phyloP scores from a whole-genome alignment of 768 basidiomycete species.

The Termitomyces bulborhizus region DNA sequence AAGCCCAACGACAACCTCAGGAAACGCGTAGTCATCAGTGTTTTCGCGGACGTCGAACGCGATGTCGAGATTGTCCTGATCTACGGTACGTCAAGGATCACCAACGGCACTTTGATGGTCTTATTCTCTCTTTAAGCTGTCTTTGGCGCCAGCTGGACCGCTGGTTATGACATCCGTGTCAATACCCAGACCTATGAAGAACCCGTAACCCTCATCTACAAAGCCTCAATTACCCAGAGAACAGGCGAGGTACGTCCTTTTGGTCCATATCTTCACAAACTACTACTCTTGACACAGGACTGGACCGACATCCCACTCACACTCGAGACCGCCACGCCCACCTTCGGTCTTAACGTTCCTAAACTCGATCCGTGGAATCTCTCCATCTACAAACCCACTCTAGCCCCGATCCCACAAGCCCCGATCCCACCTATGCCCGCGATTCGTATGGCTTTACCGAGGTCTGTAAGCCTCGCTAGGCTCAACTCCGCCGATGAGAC shows the following conservation, averaged over 20 bases:
- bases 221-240: conserved; percentile 29
- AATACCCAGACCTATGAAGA: conserved; percentile 25
- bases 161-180: conserved; percentile 33
- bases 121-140: conserved; percentile 3
- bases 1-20: conserved; percentile 12
- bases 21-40: conserved; percentile 15
- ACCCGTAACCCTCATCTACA: conserved; percentile 29
- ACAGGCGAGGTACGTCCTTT: conserved; percentile 30
- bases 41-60: conserved; percentile 21
- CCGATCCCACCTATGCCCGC: too few species aligned
- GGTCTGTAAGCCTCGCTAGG: too few species aligned
- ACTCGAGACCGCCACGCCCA: conserved; percentile 33
- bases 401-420: too few species aligned
- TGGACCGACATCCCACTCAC: conserved; percentile 33
- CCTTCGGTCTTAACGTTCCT: conserved; percentile 28
- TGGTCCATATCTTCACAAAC: too few species aligned
- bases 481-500: too few species aligned
- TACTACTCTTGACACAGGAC: conserved; percentile 12
- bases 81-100: conserved; percentile 20
- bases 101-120: too few species aligned
- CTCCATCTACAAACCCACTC: background rate
- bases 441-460: too few species aligned
- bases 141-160: conserved; percentile 19
- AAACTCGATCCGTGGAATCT: conserved; percentile 24
- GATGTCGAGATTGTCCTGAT: conserved; percentile 24